phyloP scores from a whole-genome alignment of 352 stramenopile genomes.

The Phytophthora hybrid region DNA sequence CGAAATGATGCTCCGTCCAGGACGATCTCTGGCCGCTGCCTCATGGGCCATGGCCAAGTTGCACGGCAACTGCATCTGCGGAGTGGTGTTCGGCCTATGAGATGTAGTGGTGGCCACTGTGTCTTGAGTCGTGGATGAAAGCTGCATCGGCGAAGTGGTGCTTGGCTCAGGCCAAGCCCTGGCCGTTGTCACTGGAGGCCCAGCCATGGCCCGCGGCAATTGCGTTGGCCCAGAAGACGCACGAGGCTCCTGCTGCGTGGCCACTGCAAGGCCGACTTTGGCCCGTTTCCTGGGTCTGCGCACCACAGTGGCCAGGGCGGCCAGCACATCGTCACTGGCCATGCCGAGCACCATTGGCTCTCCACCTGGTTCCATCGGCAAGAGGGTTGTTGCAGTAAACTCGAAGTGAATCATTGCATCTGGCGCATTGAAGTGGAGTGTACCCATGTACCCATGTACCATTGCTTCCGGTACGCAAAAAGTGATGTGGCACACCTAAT shows the following conservation, averaged over 20 bases:
- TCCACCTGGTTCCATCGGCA: background rate
- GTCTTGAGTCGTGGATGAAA: too few relatives aligned
- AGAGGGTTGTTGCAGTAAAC: background rate
- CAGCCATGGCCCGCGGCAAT: background rate
- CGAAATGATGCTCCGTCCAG: too few relatives aligned
- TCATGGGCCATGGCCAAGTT: too few relatives aligned
- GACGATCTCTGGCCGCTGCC: too few relatives aligned
- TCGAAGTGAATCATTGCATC: background rate
- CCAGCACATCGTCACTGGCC: background rate
- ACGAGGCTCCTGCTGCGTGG: background rate
- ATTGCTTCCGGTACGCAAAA: background rate
- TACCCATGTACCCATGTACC: slow-evolving; percentile 14
- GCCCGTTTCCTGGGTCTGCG: background rate
- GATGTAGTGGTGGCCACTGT: too few relatives aligned
- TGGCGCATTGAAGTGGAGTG: slow-evolving; percentile 6
- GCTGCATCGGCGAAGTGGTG: background rate
- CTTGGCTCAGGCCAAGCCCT: background rate
- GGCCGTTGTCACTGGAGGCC: background rate
- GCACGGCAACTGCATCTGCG: too few relatives aligned
- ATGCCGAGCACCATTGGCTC: background rate
- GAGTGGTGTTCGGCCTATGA: too few relatives aligned
- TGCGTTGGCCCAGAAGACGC: background rate
- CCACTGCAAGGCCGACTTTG: background rate
- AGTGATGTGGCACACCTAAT: background rate
- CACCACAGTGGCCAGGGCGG: background rate